phyloP scores from a whole-genome alignment of 139 green algal genomes.

The Klebsormidium nitens region DNA sequence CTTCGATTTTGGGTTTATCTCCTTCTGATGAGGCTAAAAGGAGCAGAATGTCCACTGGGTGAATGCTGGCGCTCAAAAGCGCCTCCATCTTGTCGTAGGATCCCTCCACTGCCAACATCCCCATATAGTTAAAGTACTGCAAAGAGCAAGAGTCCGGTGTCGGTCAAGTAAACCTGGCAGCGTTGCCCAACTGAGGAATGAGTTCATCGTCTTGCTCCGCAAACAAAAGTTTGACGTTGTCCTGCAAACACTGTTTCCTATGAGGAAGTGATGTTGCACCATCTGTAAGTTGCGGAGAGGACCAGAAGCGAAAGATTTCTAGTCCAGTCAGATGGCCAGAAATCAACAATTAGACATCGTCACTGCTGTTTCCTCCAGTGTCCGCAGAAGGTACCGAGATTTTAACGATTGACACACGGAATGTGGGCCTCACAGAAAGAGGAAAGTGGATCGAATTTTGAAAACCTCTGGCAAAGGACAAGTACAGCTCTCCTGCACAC shows the following conservation, averaged over 20 bases:
- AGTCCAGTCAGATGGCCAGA: neutral
- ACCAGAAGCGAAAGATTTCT: neutral
- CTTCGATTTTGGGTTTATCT: conserved; percentile 86
- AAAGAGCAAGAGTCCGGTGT: neutral
- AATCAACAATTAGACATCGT: too few species aligned
- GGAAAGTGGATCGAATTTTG: too few species aligned
- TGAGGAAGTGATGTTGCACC: neutral
- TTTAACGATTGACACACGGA: too few species aligned
- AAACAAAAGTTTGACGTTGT: neutral
- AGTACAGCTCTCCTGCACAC: too few species aligned
- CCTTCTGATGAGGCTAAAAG: conserved; percentile 79
- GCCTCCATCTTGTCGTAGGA: conserved; percentile 79
- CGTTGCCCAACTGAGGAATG: neutral
- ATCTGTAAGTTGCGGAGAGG: neutral
- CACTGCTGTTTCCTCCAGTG: too few species aligned
- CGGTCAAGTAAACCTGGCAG: neutral
- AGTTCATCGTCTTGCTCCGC: too few species aligned
- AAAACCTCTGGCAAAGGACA: too few species aligned
- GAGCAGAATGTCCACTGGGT: conserved; percentile 85
- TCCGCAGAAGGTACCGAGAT: too few species aligned
- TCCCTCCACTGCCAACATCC: conserved; percentile 82
- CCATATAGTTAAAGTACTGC: conserved; percentile 98
- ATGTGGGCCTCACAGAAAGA: too few species aligned
- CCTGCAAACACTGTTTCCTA: neutral
- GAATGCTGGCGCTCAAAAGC: conserved; percentile 57